Evolutionary conservation across 441 rosid genomes (phyloP), one percentile per base, ranked within the genome.

Genomic region (Populus hybrid): DNA sequence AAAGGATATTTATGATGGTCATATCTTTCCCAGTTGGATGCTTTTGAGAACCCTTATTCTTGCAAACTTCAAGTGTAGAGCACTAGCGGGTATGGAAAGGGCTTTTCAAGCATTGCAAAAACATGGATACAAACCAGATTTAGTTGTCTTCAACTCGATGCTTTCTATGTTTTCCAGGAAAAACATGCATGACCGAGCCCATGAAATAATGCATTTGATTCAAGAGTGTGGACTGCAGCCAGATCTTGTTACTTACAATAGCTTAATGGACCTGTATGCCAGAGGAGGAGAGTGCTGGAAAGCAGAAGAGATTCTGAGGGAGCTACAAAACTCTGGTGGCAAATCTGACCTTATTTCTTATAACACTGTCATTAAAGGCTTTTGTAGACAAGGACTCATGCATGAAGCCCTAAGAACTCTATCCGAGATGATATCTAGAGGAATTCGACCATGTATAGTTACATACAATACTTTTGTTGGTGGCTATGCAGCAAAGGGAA

Each of bases 241-340:
- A 0, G 92, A 95, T 89, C 89, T 95, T 20, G 81, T 93, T 76
- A 93, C 97, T 67, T 88, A 90, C 87, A 95, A 95, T 84, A 93
- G 89, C 86, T 85, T 93, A 83, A 95, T 95, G 91, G 97, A 93
- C 86, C 90, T 95, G 97, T 88, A 93, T 77, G 99, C 94, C 23
- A 83, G 95, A 78, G 86, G 82, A 1, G 93, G 97, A 80, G 93
- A 90, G 68, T 92, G 92, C 84, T 87, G 93, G 94, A 92, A 87
- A 84, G 97, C 99, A 0, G 97, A 95, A 83, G 94, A 91, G 77
- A 81, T 93, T 50, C 91, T 95, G n/a, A 87, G 77, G 81, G 84
- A 77, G 61, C 78, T 94, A 63, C 81, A 82, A 6, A 83, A 35
- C 10, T 83, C 90, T 0, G 90, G 92, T 30, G 76, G 83, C 35